Evolutionary conservation across 805 yeast species (phyloP), one percentile per base, ranked within the genome.

Genomic region (Ogataea trehaloabstinens): DNA sequence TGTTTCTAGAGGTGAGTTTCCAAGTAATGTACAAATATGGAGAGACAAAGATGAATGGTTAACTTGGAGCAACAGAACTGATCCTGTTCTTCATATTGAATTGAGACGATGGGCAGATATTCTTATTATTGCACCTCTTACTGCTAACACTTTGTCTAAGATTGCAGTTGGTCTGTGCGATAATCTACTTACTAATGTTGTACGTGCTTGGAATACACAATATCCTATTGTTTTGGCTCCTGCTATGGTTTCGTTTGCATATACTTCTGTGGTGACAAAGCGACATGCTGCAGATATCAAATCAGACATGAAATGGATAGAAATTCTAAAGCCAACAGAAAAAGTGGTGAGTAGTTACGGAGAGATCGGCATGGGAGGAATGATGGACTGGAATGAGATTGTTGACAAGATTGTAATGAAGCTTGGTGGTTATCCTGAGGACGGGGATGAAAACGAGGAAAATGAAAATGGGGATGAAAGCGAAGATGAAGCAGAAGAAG

Each of bases 291-390:
- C 74, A 40, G 60, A 72, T 24, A 71, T 77, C 28, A 63, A 68
- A n/a, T 81, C 76, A 42, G 79, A 76, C 46, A 77, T 77, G 82
- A 76, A 76, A 16, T 77, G 82, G 81, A 74, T 77, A 35, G 80
- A 77, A 49, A 58, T 77, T 13, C 61, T 77, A 45, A 76, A 73
- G 53, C 82, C 82, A 1, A 76, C 76, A 4, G 82, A 77, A 51
- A 77, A 77, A 46, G 80, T 77, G 10, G 72, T 43, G 69, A 80
- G 41, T 63, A 74, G 52, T 33, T 55, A 55, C 68, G 82, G 82
- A 39, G 82, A 76, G 46, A 77, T 77, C 38, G 82, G 82, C 13
- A 73, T 77, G 80, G 82, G 82, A 11, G 82, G 82, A 38, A 77
- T 77, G 82, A 76, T 76, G 80, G 82, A 77, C 48, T 76, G 78